Evolutionary conservation across 2,329 filamentous ascomycete species (phyloP).

Genomic region (Didymella lethalis): DNA sequence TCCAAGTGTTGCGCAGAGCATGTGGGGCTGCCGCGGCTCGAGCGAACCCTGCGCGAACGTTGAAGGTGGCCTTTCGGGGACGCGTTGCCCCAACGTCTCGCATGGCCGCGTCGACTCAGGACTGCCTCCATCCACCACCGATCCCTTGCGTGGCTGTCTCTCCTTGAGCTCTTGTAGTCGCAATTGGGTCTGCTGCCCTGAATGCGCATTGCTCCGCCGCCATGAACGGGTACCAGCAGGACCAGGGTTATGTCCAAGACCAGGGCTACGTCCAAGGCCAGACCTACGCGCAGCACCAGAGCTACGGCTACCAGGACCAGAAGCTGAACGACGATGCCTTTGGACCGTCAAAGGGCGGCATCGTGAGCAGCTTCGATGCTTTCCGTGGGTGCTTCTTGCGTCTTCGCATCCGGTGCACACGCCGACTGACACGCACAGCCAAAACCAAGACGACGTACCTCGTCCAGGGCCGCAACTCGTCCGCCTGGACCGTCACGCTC

Average conservation of each 20-base stretch:
- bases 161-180: slow-evolving; percentile 23
- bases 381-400: slow-evolving; percentile 73
- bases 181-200: slow-evolving; percentile 39
- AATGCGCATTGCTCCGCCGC: slow-evolving; percentile 30
- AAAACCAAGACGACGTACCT: slow-evolving; percentile 97
- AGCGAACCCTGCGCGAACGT: slow-evolving; percentile 26
- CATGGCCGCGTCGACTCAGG: slow-evolving; percentile 6
- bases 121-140: slow-evolving; percentile 18
- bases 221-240: slow-evolving; percentile 77
- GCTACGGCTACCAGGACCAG: slow-evolving; percentile 52
- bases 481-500: slow-evolving; percentile 91
- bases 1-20: too few species aligned
- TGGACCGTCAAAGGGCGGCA: slow-evolving; percentile 69
- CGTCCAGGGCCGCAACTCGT: slow-evolving; percentile 81
- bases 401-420: not conserved
- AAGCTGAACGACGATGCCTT: slow-evolving; percentile 81
- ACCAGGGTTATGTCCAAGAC: not conserved
- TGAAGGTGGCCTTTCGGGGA: slow-evolving; percentile 48
- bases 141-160: slow-evolving; percentile 19
- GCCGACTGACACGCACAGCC: slow-evolving; percentile 62
- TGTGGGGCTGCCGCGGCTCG: slow-evolving; percentile 17
- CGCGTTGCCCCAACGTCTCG: slow-evolving; percentile 10
- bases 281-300: not conserved
- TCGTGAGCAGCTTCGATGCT: slow-evolving; percentile 85
- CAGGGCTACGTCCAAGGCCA: not conserved